phyloP scores from a whole-genome alignment of 2,329 filamentous ascomycete genomes.

The Aspergillus ustus region DNA sequence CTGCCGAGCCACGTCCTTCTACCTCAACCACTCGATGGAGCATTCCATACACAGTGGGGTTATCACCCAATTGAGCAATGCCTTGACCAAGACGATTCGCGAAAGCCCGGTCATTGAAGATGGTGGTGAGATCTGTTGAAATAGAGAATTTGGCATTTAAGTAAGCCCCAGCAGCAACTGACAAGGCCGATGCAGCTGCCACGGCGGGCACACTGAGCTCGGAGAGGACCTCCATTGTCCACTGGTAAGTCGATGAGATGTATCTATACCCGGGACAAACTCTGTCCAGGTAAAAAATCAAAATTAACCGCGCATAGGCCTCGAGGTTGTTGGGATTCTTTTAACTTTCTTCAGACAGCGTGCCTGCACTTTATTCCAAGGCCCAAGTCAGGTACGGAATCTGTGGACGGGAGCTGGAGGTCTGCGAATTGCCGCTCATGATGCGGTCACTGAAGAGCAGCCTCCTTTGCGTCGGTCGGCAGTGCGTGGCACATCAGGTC shows the following conservation, averaged over 20 bases:
- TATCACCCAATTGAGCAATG: slow-evolving; percentile 44
- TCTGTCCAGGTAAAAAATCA: neutral
- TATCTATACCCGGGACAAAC: neutral
- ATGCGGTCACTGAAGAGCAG: slow-evolving; percentile 1
- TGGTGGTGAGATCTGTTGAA: slow-evolving; percentile 43
- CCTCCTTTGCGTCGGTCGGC: slow-evolving; percentile 2
- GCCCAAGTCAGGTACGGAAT: slow-evolving; percentile 21
- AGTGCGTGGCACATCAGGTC: neutral
- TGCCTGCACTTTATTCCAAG: slow-evolving; percentile 1
- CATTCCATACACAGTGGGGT: slow-evolving; percentile 48
- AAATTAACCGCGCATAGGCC: neutral
- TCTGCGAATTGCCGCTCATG: slow-evolving; percentile 30
- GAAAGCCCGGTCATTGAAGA: slow-evolving; percentile 41
- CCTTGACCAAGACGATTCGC: slow-evolving; percentile 40
- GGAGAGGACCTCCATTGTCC: slow-evolving; percentile 36
- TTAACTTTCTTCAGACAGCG: neutral
- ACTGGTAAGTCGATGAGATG: neutral
- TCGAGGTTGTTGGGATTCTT: neutral
- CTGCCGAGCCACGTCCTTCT: slow-evolving; percentile 41
- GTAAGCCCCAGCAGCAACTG: slow-evolving; percentile 45
- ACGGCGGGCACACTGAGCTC: slow-evolving; percentile 34
- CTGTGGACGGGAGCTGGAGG: slow-evolving; percentile 31
- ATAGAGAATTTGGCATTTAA: slow-evolving; percentile 51
- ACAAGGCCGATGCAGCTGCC: slow-evolving; percentile 41
- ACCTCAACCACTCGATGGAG: slow-evolving; percentile 48